phyloP scores from a whole-genome alignment of 1,284 basidiomycete genomes.

The Rhodotorula sp. region DNA sequence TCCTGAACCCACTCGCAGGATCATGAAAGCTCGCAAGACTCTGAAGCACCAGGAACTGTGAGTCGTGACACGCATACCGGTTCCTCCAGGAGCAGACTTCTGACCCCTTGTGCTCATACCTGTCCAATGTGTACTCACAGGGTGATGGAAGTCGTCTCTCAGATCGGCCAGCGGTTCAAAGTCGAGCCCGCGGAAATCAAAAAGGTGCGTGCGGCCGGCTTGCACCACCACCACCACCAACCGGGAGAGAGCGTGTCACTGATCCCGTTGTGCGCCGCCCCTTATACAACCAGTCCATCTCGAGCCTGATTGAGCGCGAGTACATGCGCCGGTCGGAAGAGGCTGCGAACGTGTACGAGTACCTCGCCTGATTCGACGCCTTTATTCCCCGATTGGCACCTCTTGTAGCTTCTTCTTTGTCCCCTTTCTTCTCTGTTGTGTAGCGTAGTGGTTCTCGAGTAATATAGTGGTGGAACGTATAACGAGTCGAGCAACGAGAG shows the following conservation, averaged over 20 bases:
- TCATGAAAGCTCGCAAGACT: constrained; percentile 89
- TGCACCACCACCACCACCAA: no score
- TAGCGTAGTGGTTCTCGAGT: neutral
- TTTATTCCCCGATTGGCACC: no score
- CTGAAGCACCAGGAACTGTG: constrained; percentile 70
- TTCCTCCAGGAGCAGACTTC: no score
- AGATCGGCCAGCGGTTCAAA: constrained; percentile 72
- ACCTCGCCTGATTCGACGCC: constrained; percentile 66
- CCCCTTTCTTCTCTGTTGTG: neutral
- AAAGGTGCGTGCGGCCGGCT: constrained; percentile 51
- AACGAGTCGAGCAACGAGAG: no score
- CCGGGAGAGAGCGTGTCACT: neutral
- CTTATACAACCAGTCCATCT: constrained; percentile 55
- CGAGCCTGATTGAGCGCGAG: constrained; percentile 76
- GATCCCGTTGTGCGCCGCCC: neutral
- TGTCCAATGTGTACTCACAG: neutral
- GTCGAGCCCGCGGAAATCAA: constrained; percentile 70
- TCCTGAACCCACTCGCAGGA: constrained; percentile 42
- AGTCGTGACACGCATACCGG: neutral
- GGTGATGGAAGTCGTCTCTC: constrained; percentile 55
- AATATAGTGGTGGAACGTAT: neutral
- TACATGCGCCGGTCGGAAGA: constrained; percentile 74
- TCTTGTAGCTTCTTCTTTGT: neutral
- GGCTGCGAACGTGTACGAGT: constrained; percentile 68
- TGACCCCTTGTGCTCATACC: neutral